Evolutionary conservation across 2,329 filamentous ascomycete genomes (phyloP), one percentile per base, ranked within the genome.

Genomic region (Ampelomyces quisqualis): DNA sequence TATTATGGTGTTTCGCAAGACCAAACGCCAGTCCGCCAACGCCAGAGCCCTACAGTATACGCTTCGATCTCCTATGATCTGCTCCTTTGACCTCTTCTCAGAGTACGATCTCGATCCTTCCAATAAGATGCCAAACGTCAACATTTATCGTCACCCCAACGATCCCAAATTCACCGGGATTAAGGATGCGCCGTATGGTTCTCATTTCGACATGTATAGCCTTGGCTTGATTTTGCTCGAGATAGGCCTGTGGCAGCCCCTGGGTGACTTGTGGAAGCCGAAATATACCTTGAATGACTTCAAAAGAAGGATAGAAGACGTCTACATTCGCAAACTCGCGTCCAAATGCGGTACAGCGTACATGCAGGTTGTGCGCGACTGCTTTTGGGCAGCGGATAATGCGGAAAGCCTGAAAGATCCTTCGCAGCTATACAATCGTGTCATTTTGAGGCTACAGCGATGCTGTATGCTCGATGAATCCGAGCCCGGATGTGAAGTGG

Each of bases 21-120:
- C 51, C 38, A 73, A 75, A 74, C 57, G 62, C 33, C 72, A 76
- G 30, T 68, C 71, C 62, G 13, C 67, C 65, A 33, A 74, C 68
- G 14, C 68, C 63, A 74, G 29, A 45, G 62, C 61, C 6, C 34
- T 67, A 20, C 58, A 68, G 33, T 70, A 62, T 11, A 82, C 88
- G 40, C 75, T 90, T 34, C 76, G 85, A 15, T 76, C 81, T 7
- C 86, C 86, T 2, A 76, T 88, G 3, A 71, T 90, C 29, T 84
- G 84, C 1, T 85, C 85, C 0, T 90, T 88, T 53, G 86, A 90
- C 49, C 68, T 90, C 3, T 91, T 90, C 58, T 81, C 78, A 4
- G 74, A 76, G 38, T 74, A 67, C 49, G 71, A 70, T 33, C 73
- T 80, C 30, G 76, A 78, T 36, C 65, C 67, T 7, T 20, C 51